phyloP scores from a whole-genome alignment of 2,329 filamentous ascomycete genomes.

The Fusarium ambrosium region DNA sequence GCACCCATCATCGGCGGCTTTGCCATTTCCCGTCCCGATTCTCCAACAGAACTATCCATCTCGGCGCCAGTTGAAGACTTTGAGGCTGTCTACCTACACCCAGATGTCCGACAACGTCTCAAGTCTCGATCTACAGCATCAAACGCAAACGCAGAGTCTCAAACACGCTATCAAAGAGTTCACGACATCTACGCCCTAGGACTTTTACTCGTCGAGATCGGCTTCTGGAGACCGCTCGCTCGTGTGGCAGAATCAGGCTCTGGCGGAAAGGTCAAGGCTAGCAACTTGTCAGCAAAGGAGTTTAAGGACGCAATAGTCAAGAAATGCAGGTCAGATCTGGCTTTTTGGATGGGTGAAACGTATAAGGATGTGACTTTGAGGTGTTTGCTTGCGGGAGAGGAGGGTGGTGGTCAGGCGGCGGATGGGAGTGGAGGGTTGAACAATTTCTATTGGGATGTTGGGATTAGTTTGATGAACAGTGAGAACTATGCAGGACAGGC shows the following conservation, averaged over 20 bases:
- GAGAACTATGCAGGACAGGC: neutral
- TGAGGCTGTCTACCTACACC: neutral
- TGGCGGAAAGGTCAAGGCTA: neutral
- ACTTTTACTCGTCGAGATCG: slow-evolving; percentile 4
- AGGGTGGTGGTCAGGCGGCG: neutral
- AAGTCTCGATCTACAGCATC: neutral
- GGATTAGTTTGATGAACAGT: slow-evolving; percentile 6
- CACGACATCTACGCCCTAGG: slow-evolving; percentile 9
- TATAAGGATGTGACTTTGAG: slow-evolving; percentile 10
- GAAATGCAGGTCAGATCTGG: neutral
- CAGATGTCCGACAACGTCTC: neutral
- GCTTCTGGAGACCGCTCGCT: slow-evolving; percentile 5
- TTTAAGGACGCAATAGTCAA: neutral
- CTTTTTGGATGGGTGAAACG: slow-evolving; percentile 4
- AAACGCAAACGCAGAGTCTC: neutral
- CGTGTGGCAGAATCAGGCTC: neutral
- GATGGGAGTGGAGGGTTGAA: slow-evolving; percentile 5
- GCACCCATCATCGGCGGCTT: slow-evolving; percentile 1
- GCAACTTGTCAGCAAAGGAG: fast-evolving
- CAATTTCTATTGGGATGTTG: slow-evolving; percentile 17
- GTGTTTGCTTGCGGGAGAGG: neutral
- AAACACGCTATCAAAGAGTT: neutral
- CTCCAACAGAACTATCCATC: neutral
- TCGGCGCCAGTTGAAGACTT: neutral
- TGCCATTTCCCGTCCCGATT: slow-evolving; percentile 2